Percentiles rank a stretch among this genome's conserved stretches.
Conservation (phyloP, 768 basidiomycete species). For the Lyophyllum semitale region DNA sequence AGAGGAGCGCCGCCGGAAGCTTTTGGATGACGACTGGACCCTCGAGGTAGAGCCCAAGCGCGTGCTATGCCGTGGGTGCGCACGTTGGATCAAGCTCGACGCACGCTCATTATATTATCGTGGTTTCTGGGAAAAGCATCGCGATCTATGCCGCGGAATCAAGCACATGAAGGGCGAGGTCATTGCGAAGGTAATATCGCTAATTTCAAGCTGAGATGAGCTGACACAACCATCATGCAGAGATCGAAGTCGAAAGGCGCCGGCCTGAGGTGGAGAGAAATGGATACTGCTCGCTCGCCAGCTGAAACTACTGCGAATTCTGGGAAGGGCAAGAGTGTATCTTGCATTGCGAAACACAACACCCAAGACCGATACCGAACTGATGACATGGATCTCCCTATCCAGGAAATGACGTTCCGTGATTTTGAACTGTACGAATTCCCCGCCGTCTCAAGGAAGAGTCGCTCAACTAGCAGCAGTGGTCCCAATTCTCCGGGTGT, state of each 20-base stretch:
- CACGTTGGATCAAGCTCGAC: constrained; percentile 13
- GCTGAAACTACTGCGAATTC: not conserved
- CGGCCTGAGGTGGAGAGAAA: not conserved
- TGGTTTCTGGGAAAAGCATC: constrained; percentile 10
- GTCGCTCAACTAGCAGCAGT: too few relatives aligned
- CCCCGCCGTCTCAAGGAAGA: too few relatives aligned
- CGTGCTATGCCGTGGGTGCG: constrained; percentile 8
- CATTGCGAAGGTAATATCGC: constrained; percentile 1
- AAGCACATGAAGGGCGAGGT: constrained; percentile 4
- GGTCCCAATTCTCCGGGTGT: not conserved
- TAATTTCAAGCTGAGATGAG: not conserved
- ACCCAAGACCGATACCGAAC: too few relatives aligned
- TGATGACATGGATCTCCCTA: too few relatives aligned
- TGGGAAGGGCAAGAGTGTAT: too few relatives aligned
- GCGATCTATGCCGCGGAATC: constrained; percentile 5
- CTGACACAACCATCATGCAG: not conserved
- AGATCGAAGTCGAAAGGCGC: not conserved
- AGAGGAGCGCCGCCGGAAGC: constrained; percentile 5
- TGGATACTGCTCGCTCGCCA: not conserved
- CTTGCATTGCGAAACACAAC: too few relatives aligned
- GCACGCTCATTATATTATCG: constrained; percentile 9
- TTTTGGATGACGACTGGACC: constrained; percentile 7
- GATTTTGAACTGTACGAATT: too few relatives aligned
- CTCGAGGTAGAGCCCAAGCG: constrained; percentile 3
- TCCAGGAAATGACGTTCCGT: too few relatives aligned